Conservation (phyloP, 495 filamentous ascomycete species). For the Neurospora tetrasperma region DNA sequence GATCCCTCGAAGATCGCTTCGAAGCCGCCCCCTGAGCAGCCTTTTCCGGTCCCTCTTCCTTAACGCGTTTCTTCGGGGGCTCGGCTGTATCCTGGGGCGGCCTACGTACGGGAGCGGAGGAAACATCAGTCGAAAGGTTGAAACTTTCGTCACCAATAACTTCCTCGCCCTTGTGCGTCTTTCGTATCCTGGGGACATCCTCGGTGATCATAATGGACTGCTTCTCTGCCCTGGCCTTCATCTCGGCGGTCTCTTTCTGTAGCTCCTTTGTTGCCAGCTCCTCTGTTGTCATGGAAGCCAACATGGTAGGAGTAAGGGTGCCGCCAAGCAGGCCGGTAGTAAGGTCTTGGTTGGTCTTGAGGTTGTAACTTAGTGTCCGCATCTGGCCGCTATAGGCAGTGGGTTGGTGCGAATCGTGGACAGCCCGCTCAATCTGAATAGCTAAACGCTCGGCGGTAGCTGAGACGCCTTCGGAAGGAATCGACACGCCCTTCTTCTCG, state of each 20-base stretch:
- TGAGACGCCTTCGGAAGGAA: constrained; percentile 25
- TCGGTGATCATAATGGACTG: constrained; percentile 79
- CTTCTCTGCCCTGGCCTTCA: constrained; percentile 61
- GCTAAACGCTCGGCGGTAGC: constrained; percentile 35
- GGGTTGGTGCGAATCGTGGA: constrained; percentile 36
- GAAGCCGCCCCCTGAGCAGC: constrained; percentile 3
- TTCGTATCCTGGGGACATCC: constrained; percentile 70
- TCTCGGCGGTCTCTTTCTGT: constrained; percentile 68
- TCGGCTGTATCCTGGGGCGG: constrained; percentile 17
- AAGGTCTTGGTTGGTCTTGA: constrained; percentile 76
- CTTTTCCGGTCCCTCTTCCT: constrained; percentile 16
- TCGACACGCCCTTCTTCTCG: constrained; percentile 33
- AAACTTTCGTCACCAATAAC: constrained; percentile 58
- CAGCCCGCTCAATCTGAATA: constrained; percentile 61
- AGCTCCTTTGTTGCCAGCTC: constrained; percentile 88
- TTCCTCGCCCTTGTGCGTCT: constrained; percentile 94
- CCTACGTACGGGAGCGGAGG: constrained; percentile 30
- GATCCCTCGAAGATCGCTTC: constrained; percentile 16
- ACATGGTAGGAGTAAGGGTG: constrained; percentile 54
- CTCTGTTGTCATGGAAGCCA: constrained; percentile 75
- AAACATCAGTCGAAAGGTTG: constrained; percentile 21
- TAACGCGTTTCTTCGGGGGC: constrained; percentile 10
- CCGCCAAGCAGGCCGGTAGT: constrained; percentile 63
- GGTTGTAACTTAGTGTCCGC: constrained; percentile 60
- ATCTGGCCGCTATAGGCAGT: constrained; percentile 34